A percentile compares a stretch with the other conserved stretches of the same genome.
Conservation (phyloP, 2,329 filamentous ascomycete species). For the Colletotrichum sp. region DNA sequence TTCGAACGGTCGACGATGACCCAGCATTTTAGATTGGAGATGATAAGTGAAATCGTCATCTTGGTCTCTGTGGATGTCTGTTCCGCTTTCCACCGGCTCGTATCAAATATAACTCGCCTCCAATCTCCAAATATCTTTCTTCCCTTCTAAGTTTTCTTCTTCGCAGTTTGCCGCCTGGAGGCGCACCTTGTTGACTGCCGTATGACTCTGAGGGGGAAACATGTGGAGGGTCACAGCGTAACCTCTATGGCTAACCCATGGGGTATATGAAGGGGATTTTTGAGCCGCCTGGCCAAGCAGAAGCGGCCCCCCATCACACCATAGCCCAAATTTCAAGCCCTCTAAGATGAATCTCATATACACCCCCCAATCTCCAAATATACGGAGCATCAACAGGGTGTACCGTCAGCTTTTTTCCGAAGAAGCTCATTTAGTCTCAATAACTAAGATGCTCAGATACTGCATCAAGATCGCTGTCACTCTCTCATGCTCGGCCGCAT, state of each 20-base stretch:
- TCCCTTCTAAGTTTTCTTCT: too few species aligned
- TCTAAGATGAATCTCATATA: too few species aligned
- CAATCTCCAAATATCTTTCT: neutral
- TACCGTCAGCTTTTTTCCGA: neutral
- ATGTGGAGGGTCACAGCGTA: too few species aligned
- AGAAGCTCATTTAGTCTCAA: neutral
- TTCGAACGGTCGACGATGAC: neutral
- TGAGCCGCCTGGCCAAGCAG: too few species aligned
- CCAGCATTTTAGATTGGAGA: rapidly evolving
- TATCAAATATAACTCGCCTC: neutral
- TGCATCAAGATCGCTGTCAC: neutral
- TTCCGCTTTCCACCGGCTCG: neutral
- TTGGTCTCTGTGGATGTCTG: neutral
- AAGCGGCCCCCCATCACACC: too few species aligned
- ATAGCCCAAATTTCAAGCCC: too few species aligned
- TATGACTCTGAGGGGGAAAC: too few species aligned
- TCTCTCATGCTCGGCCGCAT: neutral
- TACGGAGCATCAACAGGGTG: neutral
- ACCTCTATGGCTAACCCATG: too few species aligned
- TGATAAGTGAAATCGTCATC: neutral
- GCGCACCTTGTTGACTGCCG: too few species aligned
- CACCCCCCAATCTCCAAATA: neutral
- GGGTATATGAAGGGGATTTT: too few species aligned
- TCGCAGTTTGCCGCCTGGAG: too few species aligned
- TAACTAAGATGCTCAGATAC: neutral